Evolutionary conservation across 2,329 filamentous ascomycete genomes (phyloP).

Genomic region (Pleoardoris graminearum): DNA sequence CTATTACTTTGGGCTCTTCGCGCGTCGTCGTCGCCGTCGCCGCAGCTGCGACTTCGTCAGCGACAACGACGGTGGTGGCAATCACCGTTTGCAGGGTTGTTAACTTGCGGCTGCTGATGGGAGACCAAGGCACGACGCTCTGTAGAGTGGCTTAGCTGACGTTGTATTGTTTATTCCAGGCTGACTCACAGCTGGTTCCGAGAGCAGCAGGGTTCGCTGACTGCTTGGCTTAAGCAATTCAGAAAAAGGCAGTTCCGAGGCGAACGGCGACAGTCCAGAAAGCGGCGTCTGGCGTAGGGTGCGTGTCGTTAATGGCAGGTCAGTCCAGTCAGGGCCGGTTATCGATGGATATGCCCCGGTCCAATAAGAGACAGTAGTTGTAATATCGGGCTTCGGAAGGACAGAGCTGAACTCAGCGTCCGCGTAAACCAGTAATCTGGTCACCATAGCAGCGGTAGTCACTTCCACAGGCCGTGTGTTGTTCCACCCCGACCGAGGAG

Average conservation of each 20-base stretch:
- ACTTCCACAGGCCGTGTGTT: constrained; percentile 1
- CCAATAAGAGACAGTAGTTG: constrained; percentile 40
- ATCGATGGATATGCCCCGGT: constrained; percentile 34
- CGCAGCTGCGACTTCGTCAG: constrained; percentile 6
- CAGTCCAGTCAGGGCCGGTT: constrained; percentile 29
- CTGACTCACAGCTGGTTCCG: background rate
- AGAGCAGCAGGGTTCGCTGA: background rate
- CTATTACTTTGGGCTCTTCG: background rate
- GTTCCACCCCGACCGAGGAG: constrained; percentile 8
- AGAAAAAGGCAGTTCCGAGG: constrained; percentile 25
- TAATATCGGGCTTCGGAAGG: constrained; percentile 35
- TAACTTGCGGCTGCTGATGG: background rate
- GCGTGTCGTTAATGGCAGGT: constrained; percentile 30
- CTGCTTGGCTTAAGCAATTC: constrained; percentile 15
- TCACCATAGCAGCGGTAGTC: constrained; percentile 19
- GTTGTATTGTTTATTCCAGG: background rate
- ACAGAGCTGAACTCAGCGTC: constrained; percentile 29
- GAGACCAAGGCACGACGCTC: background rate
- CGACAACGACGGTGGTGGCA: constrained; percentile 10
- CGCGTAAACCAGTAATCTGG: constrained; percentile 31
- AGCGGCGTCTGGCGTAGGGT: constrained; percentile 24
- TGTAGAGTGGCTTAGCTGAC: background rate
- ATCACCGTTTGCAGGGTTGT: constrained; percentile 7
- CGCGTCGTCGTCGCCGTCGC: constrained; percentile 6
- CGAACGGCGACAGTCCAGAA: constrained; percentile 24